Conservation (phyloP, 2,329 filamentous ascomycete species). For the Epichloe uncinata region DNA sequence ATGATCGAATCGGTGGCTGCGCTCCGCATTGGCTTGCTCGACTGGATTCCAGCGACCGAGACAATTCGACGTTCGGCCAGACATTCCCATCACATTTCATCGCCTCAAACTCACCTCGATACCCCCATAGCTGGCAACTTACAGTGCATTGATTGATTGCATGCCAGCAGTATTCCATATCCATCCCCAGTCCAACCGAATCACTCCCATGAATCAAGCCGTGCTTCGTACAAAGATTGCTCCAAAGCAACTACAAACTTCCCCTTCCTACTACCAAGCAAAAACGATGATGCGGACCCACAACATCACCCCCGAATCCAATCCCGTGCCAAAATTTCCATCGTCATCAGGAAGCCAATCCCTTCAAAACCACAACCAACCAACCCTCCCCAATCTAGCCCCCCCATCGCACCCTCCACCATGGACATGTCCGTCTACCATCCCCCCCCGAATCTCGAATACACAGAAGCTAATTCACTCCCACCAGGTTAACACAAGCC, state of each 20-base stretch:
- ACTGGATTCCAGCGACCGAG: too few species aligned
- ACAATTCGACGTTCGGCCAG: too few species aligned
- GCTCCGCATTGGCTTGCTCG: too few species aligned
- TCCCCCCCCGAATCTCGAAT: neutral
- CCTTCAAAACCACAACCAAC: neutral
- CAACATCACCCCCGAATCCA: neutral
- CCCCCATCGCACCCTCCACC: neutral
- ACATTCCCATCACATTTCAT: too few species aligned
- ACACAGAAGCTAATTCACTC: constrained; percentile 1
- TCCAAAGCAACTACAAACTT: neutral
- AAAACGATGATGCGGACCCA: constrained; percentile 3
- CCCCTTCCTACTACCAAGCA: neutral
- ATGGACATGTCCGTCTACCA: constrained; percentile 9
- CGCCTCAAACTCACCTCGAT: too few species aligned
- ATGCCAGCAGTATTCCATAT: neutral
- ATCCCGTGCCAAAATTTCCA: constrained; percentile 20
- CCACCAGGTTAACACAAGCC: constrained; percentile 47
- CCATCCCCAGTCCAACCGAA: constrained; percentile 55
- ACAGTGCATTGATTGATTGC: too few species aligned
- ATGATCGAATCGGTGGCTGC: too few species aligned
- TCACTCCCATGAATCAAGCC: neutral
- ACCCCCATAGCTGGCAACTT: too few species aligned
- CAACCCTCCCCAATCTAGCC: neutral
- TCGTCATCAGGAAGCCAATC: constrained; percentile 4
- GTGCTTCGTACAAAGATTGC: too few species aligned